Evolutionary conservation across 495 filamentous ascomycete genomes (phyloP).

Genomic region (Articulospora tetracladia): DNA sequence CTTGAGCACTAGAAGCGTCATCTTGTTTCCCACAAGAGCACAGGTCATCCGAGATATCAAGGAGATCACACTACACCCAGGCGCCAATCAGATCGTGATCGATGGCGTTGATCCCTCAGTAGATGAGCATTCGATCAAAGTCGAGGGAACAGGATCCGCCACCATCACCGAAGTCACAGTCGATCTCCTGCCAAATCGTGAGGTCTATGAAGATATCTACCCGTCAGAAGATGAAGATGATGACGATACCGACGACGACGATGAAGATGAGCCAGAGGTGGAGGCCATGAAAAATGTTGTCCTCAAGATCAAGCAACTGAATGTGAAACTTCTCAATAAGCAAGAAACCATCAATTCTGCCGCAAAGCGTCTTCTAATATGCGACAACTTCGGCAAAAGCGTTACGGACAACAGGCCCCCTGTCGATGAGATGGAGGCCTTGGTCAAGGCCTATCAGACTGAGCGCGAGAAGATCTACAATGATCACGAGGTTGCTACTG

Average conservation of each 20-base stretch:
- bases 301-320: conserved; percentile 19
- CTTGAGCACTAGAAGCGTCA: conserved; percentile 56
- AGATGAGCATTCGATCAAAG: conserved; percentile 65
- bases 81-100: conserved; percentile 61
- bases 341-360: conserved; percentile 35
- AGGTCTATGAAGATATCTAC: conserved; percentile 54
- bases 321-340: conserved; percentile 28
- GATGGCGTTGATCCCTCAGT: conserved; percentile 59
- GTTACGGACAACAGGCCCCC: conserved; percentile 29
- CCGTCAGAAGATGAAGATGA: conserved; percentile 40
- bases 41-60: conserved; percentile 62
- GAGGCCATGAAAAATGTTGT: conserved; percentile 23
- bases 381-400: conserved; percentile 40
- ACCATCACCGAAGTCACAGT: conserved; percentile 65
- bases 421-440: conserved; percentile 28
- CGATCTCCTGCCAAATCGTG: conserved; percentile 55
- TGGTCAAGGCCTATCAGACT: conserved; percentile 40
- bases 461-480: conserved; percentile 45
- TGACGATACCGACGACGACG: conserved; percentile 33
- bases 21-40: conserved; percentile 56
- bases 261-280: conserved; percentile 24
- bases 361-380: conserved; percentile 35
- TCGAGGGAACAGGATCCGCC: conserved; percentile 60
- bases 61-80: conserved; percentile 47
- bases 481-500: conserved; percentile 32